phyloP scores from a whole-genome alignment of 495 filamentous ascomycete genomes.

The Achaetomiella virescens region DNA sequence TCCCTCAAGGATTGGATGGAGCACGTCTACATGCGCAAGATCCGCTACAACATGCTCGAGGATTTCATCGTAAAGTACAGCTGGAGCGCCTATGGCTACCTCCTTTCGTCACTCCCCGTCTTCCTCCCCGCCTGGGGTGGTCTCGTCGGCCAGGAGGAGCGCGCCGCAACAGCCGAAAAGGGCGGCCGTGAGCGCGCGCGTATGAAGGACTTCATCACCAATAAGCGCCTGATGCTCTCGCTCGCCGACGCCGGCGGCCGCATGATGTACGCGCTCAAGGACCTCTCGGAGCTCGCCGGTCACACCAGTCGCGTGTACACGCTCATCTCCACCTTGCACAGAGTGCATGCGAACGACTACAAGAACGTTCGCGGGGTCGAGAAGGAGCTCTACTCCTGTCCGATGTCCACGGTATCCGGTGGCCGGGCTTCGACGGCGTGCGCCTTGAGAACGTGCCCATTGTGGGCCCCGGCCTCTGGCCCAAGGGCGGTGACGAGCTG shows the following conservation, averaged over 20 bases:
- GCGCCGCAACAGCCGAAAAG: constrained; percentile 35
- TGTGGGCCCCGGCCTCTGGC: constrained; percentile 77
- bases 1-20: constrained; percentile 94
- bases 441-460: constrained; percentile 90
- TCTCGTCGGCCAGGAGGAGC: constrained; percentile 62
- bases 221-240: constrained; percentile 97
- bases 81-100: constrained; percentile 96
- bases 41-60: constrained; percentile 97
- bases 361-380: constrained; percentile 54
- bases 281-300: constrained; percentile 91
- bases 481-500: constrained; percentile 85
- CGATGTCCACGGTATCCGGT: constrained; percentile 86
- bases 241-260: constrained; percentile 92
- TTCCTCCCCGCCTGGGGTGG: constrained; percentile 96
- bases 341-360: constrained; percentile 87
- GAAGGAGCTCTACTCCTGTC: constrained; percentile 81
- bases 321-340: constrained; percentile 87
- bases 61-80: constrained; percentile 97
- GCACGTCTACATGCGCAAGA: constrained; percentile 89
- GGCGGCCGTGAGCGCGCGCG: constrained; percentile 66
- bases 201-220: constrained; percentile 99
- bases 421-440: constrained; percentile 91
- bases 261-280: constrained; percentile 99
- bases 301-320: constrained; percentile 95
- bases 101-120: constrained; percentile 84